These are phyloP conservation scores for Didymella pomorum DNA, from an alignment of 2,329 filamentous ascomycete species.

Conservation along the genomic window DNA sequence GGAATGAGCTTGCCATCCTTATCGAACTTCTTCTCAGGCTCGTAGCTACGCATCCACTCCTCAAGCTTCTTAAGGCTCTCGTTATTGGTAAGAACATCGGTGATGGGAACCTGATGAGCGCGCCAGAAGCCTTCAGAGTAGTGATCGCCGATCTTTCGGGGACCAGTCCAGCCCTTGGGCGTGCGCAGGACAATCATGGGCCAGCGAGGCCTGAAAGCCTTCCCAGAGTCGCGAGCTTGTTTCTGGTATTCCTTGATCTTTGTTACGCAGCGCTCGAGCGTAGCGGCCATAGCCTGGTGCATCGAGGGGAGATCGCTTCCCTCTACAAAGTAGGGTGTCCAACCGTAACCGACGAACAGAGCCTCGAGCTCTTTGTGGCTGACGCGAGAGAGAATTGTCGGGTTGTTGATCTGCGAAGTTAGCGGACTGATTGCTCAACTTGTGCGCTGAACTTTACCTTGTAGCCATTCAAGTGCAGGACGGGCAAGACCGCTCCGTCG, in stretches of 20 bases:
- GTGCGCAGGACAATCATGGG: constrained; percentile 80
- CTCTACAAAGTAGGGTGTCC: constrained; percentile 82
- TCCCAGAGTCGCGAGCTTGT: constrained; percentile 73
- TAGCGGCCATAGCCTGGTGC: constrained; percentile 84
- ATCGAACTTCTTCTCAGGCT: constrained; percentile 75
- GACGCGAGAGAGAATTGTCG: constrained; percentile 70
- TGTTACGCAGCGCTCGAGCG: constrained; percentile 73
- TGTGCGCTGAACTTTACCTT: constrained; percentile 65
- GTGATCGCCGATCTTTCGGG: constrained; percentile 74
- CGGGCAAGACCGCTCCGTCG: constrained; percentile 78
- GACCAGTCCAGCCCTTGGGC: constrained; percentile 82
- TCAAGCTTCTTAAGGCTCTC: constrained; percentile 74
- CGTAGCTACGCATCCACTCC: constrained; percentile 79
- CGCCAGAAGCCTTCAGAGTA: constrained; percentile 81
- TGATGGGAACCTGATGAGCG: constrained; percentile 78
- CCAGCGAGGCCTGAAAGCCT: constrained; percentile 75
- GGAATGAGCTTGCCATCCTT: constrained; percentile 68
- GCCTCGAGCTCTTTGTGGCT: constrained; percentile 74
- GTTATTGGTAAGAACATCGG: constrained; percentile 71
- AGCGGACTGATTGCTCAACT: not conserved
- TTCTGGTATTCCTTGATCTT: constrained; percentile 76
- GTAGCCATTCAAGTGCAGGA: constrained; percentile 82
- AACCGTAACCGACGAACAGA: constrained; percentile 78
- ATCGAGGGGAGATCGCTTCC: constrained; percentile 76
- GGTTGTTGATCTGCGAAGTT: constrained; percentile 54